A percentile compares a stretch with the other conserved stretches of the same genome.
These are phyloP conservation scores for Candida insectalens DNA, from an alignment of 805 yeast species.

Conservation along the genomic window DNA sequence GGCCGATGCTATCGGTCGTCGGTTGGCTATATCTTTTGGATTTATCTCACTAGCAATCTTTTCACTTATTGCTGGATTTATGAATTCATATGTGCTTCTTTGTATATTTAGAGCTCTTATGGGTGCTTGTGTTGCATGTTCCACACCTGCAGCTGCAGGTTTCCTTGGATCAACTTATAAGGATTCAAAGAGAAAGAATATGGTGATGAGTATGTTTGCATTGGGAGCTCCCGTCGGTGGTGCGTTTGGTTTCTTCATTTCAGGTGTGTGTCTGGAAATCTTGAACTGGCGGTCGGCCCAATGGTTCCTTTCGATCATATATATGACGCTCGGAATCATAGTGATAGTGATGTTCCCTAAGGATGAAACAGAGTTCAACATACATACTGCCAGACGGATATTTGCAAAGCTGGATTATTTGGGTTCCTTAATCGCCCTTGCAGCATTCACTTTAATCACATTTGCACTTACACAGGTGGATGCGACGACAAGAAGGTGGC, in stretches of 20 bases:
- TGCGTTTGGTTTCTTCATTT: constrained; percentile 31
- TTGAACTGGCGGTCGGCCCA: constrained; percentile 34
- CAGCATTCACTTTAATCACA: constrained; percentile 31
- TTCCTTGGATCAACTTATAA: constrained; percentile 31
- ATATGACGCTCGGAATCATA: constrained; percentile 14
- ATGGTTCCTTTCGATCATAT: constrained; percentile 31
- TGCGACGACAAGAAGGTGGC: constrained; percentile 32
- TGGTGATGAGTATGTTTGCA: constrained; percentile 32
- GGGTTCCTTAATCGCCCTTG: constrained; percentile 32
- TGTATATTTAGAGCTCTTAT: constrained; percentile 34
- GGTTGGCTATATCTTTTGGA: constrained; percentile 26
- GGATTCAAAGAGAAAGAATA: constrained; percentile 30
- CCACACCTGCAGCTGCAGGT: constrained; percentile 40
- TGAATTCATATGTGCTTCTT: constrained; percentile 26
- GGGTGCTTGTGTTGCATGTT: constrained; percentile 34
- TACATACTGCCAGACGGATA: constrained; percentile 15
- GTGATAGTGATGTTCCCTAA: constrained; percentile 25
- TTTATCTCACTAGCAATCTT: constrained; percentile 23
- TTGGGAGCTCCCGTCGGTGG: constrained; percentile 42
- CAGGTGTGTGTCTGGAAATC: constrained; percentile 32
- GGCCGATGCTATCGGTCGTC: constrained; percentile 40
- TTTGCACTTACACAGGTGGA: constrained; percentile 36
- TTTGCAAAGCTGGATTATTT: constrained; percentile 27
- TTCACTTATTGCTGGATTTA: constrained; percentile 28
- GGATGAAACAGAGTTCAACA: constrained; percentile 20